Evolutionary conservation across 345 rosid genomes (phyloP).

Genomic region (Orychophragmus violaceus): DNA sequence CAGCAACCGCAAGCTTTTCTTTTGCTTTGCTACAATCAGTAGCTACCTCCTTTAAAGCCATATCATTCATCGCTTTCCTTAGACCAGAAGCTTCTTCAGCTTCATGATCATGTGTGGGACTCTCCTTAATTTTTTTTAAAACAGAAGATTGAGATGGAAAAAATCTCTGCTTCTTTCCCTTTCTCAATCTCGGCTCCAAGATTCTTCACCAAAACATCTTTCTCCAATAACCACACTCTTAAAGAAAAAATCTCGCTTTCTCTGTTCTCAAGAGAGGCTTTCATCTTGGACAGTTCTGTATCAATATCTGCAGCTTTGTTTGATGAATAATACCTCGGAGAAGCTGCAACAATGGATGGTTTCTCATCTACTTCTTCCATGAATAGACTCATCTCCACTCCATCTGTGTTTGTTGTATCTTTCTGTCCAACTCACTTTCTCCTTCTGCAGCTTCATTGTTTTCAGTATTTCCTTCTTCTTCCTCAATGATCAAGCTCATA

Average conservation of each 20-base stretch:
- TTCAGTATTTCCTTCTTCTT: no score
- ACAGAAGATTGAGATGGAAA: no score
- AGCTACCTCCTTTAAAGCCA: conserved; percentile 74
- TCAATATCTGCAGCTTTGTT: no score
- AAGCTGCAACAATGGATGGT: not conserved
- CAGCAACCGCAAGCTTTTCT: conserved; percentile 38
- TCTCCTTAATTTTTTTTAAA: conserved; percentile 26
- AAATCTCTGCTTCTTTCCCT: conserved; percentile 35
- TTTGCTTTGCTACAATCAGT: conserved; percentile 45
- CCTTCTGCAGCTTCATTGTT: no score
- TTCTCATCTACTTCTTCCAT: conserved; percentile 5
- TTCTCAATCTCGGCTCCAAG: conserved; percentile 43
- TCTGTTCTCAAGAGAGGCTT: conserved; percentile 40
- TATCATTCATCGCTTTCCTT: conserved; percentile 75
- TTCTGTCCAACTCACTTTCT: no score
- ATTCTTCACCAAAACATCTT: conserved; percentile 30
- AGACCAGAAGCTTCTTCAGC: conserved; percentile 28
- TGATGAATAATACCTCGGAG: conserved; percentile 37
- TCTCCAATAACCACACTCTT: conserved; percentile 34
- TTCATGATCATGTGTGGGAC: conserved; percentile 28
- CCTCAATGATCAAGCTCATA: no score
- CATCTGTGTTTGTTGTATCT: no score
- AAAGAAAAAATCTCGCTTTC: conserved; percentile 33
- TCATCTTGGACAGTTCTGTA: conserved; percentile 44
- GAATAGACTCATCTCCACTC: no score